phyloP scores from a whole-genome alignment of 2,329 filamentous ascomycete genomes.

The Akanthomyces muscarius region DNA sequence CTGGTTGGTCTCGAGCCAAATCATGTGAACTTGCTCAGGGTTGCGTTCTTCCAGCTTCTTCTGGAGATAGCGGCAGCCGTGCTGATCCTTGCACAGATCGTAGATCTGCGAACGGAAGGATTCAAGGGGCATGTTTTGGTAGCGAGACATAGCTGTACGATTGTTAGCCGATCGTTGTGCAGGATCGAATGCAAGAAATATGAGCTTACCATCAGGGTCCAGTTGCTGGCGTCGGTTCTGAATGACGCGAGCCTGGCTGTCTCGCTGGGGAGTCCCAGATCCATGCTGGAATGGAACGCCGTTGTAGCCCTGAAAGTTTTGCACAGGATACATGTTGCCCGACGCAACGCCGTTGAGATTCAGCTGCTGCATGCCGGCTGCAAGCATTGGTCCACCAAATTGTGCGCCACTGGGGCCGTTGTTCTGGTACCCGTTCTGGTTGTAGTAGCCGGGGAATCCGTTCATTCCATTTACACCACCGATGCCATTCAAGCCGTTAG shows the following conservation, averaged over 20 bases:
- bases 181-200: not conserved
- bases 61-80: slow-evolving; percentile 93
- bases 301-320: slow-evolving; percentile 56
- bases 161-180: slow-evolving; percentile 28
- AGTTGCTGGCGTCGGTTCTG: slow-evolving; percentile 70
- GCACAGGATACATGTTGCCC: slow-evolving; percentile 47
- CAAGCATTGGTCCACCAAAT: slow-evolving; percentile 52
- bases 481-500: not conserved
- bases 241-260: slow-evolving; percentile 72
- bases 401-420: slow-evolving; percentile 11
- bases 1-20: slow-evolving; percentile 88
- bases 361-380: slow-evolving; percentile 66
- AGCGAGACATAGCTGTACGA: slow-evolving; percentile 65
- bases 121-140: slow-evolving; percentile 78
- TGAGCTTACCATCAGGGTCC: slow-evolving; percentile 61
- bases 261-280: slow-evolving; percentile 53
- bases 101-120: slow-evolving; percentile 81
- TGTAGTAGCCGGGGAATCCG: slow-evolving; percentile 29
- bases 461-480: slow-evolving; percentile 3
- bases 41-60: slow-evolving; percentile 93
- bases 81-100: slow-evolving; percentile 91
- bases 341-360: slow-evolving; percentile 45
- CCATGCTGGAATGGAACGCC: slow-evolving; percentile 44
- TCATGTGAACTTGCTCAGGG: slow-evolving; percentile 80
- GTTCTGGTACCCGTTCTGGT: slow-evolving; percentile 26